Conservation (phyloP, 2,329 filamentous ascomycete genomes). For the Fusarium coicis region DNA sequence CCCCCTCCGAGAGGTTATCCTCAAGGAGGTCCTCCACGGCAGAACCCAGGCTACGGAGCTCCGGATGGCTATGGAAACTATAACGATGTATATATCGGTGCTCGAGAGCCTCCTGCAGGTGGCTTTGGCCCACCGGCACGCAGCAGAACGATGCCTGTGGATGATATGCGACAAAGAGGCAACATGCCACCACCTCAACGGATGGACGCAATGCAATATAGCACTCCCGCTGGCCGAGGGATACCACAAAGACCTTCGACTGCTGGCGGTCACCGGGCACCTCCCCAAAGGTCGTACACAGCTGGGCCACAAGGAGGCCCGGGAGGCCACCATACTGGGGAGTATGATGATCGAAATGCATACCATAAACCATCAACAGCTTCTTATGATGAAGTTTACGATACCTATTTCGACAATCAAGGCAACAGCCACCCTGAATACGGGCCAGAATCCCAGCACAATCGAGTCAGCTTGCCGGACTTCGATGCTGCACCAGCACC, state of each 20-base stretch:
- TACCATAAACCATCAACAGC: conserved; percentile 45
- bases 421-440: conserved; percentile 44
- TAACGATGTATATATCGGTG: conserved; percentile 41
- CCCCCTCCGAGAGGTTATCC: conserved; percentile 49
- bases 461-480: conserved; percentile 50
- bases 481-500: conserved; percentile 54
- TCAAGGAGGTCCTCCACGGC: conserved; percentile 47
- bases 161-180: conserved; percentile 56
- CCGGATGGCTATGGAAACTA: conserved; percentile 43
- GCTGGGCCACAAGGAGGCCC: conserved; percentile 53
- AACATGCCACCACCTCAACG: conserved; percentile 51
- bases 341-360: conserved; percentile 47
- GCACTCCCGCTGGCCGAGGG: conserved; percentile 56
- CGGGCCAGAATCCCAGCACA: conserved; percentile 30
- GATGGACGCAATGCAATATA: conserved; percentile 59
- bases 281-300: conserved; percentile 64
- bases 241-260: conserved; percentile 66
- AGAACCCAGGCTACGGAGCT: conserved; percentile 35
- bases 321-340: conserved; percentile 47
- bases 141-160: conserved; percentile 70
- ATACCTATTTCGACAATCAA: conserved; percentile 62
- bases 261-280: conserved; percentile 62
- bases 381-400: conserved; percentile 64
- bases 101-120: conserved; percentile 49
- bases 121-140: conserved; percentile 64